Evolutionary conservation across 371 early-diverging fungal species (phyloP), one percentile per base, ranked within the genome.

Genomic region (Umbelopsis sp.): DNA sequence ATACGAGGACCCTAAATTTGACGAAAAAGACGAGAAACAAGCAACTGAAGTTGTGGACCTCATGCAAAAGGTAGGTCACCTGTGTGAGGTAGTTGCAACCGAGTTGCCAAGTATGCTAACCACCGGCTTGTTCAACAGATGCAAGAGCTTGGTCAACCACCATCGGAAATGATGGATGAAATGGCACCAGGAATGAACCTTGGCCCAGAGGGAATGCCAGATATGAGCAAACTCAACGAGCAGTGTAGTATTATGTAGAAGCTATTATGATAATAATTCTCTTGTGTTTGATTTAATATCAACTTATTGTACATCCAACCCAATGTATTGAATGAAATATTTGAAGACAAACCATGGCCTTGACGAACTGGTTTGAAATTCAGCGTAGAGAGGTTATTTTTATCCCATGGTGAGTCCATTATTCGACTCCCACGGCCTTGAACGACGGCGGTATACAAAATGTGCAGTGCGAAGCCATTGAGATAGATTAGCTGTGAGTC

Each of bases 71-170:
- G 92, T 93, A 84, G 74, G 68, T 22, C 22, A 22, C 22, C 22
- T 22, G 22, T 22, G 22, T 22, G 22, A 22, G 22, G 22, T 22
- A 22, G 22, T 22, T 22, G 22, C 22, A 22, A 22, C 22, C 22
- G 22, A 22, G 22, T 22, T 22, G 22, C 22, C 22, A 22, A 22
- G 41, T 44, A 65, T 22, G 10, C 22, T 53, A 46, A 41, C 32
- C 37, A 41, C 38, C 67, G 38, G 20, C 41, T 35, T 29, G 29
- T 32, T 38, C 46, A 16, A 50, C 69, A 92, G 89, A 95, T 97
- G 94, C 98, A 97, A 86, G 95, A 95, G 57, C 87, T 88, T 48
- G 98, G 98, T 18, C 95, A 96, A 71, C 98, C 98, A 22, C 98
- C 98, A 9, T 89, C 91, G 29, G 94, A 90, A 63, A 80, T 97